These are phyloP conservation scores for Starmerella khaoyaiensis DNA, from an alignment of 805 yeast species.

Conservation along the genomic window DNA sequence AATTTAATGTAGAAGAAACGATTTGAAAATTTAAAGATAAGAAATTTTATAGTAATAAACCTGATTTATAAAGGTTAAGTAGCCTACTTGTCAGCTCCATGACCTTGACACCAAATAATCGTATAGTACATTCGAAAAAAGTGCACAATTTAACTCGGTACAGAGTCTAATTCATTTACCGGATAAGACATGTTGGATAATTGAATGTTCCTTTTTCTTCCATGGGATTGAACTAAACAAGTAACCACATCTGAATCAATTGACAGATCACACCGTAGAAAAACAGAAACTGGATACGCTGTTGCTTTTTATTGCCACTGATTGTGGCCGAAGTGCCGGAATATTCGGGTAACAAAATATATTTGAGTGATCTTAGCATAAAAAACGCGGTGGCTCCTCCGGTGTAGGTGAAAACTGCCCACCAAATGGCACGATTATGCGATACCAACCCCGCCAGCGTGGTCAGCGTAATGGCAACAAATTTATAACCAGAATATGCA, in stretches of 20 bases:
- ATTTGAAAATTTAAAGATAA: too few species aligned
- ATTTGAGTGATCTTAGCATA: slow-evolving; percentile 42
- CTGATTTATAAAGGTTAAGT: too few species aligned
- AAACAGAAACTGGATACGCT: slow-evolving; percentile 77
- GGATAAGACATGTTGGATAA: too few species aligned
- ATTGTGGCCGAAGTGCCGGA: slow-evolving; percentile 45
- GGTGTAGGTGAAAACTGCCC: slow-evolving; percentile 39
- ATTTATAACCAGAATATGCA: slow-evolving; percentile 88
- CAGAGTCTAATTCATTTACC: too few species aligned
- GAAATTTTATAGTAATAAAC: too few species aligned
- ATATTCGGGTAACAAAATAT: slow-evolving; percentile 49
- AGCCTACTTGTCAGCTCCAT: too few species aligned
- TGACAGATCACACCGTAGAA: slow-evolving; percentile 75
- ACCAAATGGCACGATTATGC: slow-evolving; percentile 32
- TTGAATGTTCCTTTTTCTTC: too few species aligned
- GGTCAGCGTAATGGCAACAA: slow-evolving; percentile 46
- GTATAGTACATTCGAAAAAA: too few species aligned
- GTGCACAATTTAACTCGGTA: too few species aligned
- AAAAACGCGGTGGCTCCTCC: slow-evolving; percentile 44
- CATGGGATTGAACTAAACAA: slow-evolving; percentile 33
- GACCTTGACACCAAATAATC: too few species aligned
- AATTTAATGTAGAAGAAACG: too few species aligned
- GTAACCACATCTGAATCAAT: slow-evolving; percentile 58
- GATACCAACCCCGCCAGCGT: slow-evolving; percentile 26
- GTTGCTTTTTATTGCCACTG: slow-evolving; percentile 49